Base-by-base conservation (phyloP, 495 filamentous ascomycete genomes). In the Penicillium samsonianum region DNA sequence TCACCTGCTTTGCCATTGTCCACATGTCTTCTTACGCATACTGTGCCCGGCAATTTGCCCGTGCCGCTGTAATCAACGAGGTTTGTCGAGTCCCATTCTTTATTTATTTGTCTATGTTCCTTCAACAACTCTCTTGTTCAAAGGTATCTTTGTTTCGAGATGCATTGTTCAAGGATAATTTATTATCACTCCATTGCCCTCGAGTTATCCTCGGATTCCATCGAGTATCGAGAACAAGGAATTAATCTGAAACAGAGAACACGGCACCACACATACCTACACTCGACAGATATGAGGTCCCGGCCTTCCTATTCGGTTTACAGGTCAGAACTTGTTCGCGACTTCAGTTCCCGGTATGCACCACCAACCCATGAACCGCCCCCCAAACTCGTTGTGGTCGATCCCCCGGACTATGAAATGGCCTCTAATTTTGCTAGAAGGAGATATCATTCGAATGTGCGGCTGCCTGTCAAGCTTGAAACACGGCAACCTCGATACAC, bases 401-500 rank as follows among this genome's bases (percentile, higher is more conserved):
- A 38, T 38, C 35, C 6, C n/a, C 35, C 7, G n/a, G 35, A 38
- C 7, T 38, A 17, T 38, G n/a, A 38, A 38, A 38, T 38, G 35
- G 35, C 35, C 7, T n/a, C 35, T 38, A 38, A 38, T 38, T 38
- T n/a, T 38, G 35, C 35, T 17, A 17, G 35, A 17, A 7, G n/a
- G 7, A 38, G 35, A 7, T 17, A 38, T 38, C 6, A 38, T 4
- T 9, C 16, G 4, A 28, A 28, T 1, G 30, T 33, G 0, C 11
- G 1, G 3, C 0, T 33, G 0, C 12, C 30, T 0, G 10, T 30
- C 2, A 9, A 8, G 0, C 2, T 30, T 0, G 28, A 30, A 14
- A 33, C 4, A 0, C 30, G 30, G 30, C 11, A 14, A 10, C 30
- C 30, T 25, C 23, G 23, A 4, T 25, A 10, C 11, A 10, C 4